A percentile compares a stretch with the other conserved stretches of the same genome.
Conservation (phyloP, 352 stramenopile genomes). For the Globisporangium nodosum region DNA sequence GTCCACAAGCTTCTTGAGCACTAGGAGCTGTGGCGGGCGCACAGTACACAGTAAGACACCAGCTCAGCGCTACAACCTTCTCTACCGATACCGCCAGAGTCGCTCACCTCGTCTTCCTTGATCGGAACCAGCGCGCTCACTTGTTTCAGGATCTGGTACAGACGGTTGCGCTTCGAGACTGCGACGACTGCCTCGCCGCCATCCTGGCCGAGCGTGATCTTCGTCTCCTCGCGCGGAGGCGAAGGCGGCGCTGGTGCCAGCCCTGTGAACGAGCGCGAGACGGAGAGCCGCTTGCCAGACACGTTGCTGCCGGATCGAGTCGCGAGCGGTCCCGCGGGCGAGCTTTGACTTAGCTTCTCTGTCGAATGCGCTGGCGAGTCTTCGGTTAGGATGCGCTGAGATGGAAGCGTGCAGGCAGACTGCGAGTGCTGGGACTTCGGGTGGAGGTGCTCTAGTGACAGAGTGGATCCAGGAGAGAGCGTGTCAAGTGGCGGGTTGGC, state of each 20-base stretch:
- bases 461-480: neutral
- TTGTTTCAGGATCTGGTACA: slow-evolving; percentile 66
- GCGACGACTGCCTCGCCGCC: slow-evolving; percentile 28
- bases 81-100: neutral
- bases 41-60: too few species aligned
- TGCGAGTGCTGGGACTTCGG: neutral
- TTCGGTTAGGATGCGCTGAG: neutral
- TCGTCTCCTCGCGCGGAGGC: slow-evolving; percentile 36
- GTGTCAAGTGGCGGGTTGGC: neutral
- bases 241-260: slow-evolving; percentile 11
- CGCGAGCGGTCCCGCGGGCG: neutral
- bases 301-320: neutral
- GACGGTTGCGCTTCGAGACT: slow-evolving; percentile 41
- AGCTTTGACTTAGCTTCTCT: neutral
- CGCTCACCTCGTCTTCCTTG: slow-evolving; percentile 48
- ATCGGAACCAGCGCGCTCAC: slow-evolving; percentile 39
- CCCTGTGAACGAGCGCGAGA: slow-evolving; percentile 5
- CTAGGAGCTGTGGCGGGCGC: slow-evolving; percentile 25
- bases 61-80: neutral
- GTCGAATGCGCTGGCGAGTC: neutral
- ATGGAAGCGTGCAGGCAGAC: slow-evolving; percentile 1
- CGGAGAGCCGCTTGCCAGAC: slow-evolving; percentile 2
- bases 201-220: slow-evolving; percentile 43
- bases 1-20: slow-evolving; percentile 72
- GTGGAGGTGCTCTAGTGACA: neutral